A percentile compares a stretch with the other conserved stretches of the same genome.
These are phyloP conservation scores for Nepenthes mirabilis DNA, from an alignment of 148 eudicot species.

Conservation along the genomic window DNA sequence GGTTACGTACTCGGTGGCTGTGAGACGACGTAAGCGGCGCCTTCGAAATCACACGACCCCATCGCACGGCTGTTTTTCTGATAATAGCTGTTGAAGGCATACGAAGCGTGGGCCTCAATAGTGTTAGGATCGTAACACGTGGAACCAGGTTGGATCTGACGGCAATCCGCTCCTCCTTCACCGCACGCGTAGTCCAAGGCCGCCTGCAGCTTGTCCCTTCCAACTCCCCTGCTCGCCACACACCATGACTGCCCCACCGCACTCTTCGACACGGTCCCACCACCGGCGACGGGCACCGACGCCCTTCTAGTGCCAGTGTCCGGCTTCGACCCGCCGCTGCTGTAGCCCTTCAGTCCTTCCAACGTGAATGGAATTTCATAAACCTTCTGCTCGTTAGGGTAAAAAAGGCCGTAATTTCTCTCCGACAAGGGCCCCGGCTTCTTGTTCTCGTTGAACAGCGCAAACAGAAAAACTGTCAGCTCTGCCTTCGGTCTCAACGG, in stretches of 20 bases:
- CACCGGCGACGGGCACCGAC: conserved; percentile 7
- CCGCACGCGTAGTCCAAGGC: conserved; percentile 8
- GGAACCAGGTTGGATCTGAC: conserved; percentile 6
- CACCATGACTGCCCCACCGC: conserved; percentile 1
- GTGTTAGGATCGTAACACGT: conserved; percentile 7
- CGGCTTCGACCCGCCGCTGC: not conserved
- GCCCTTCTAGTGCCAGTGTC: conserved; percentile 5
- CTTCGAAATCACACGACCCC: conserved; percentile 9
- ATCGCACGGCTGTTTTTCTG: conserved; percentile 1
- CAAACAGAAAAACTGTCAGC: conserved; percentile 65
- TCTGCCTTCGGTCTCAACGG: conserved; percentile 62
- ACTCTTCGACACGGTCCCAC: not conserved
- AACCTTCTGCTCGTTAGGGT: conserved; percentile 59
- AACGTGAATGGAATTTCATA: conserved; percentile 52
- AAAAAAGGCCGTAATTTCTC: conserved; percentile 79
- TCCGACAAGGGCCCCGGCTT: conserved; percentile 72
- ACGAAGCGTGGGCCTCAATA: conserved; percentile 7
- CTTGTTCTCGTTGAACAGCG: conserved; percentile 74
- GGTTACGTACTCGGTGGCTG: not conserved
- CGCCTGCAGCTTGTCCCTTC: conserved; percentile 1
- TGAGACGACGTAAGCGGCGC: conserved; percentile 1
- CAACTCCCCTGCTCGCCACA: conserved; percentile 2
- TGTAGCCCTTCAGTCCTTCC: conserved; percentile 15
- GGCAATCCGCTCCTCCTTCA: conserved; percentile 8
- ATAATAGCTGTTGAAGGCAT: conserved; percentile 10